Evolutionary conservation across 768 basidiomycete species (phyloP).

Genomic region (Termitomyces sp.): DNA sequence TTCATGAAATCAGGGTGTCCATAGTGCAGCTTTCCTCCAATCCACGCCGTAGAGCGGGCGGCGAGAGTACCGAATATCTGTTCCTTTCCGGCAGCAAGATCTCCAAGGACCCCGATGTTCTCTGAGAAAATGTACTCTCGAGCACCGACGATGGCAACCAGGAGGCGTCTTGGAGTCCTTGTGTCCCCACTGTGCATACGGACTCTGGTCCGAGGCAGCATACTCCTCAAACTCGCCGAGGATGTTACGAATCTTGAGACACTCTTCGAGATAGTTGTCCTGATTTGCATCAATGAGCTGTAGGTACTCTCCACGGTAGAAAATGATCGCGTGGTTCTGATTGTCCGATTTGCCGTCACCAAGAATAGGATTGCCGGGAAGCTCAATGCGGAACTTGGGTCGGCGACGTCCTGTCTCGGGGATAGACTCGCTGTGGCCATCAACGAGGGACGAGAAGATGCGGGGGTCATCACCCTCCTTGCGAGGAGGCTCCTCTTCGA

Average conservation of each 20-base stretch:
- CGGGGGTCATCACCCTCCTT: slow-evolving; percentile 95
- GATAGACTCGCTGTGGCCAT: slow-evolving; percentile 95
- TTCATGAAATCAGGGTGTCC: slow-evolving; percentile 99
- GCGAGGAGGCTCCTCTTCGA: slow-evolving; percentile 91
- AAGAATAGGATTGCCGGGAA: slow-evolving; percentile 98
- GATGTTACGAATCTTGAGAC: slow-evolving; percentile 98
- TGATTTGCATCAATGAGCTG: slow-evolving; percentile 99
- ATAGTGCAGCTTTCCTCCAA: slow-evolving; percentile 98
- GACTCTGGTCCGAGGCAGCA: slow-evolving; percentile 77
- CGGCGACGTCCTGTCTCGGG: slow-evolving; percentile 83
- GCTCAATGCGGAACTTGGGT: slow-evolving; percentile 97
- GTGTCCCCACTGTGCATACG: slow-evolving; percentile 87
- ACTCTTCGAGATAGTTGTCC: slow-evolving; percentile 99
- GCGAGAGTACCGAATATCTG: slow-evolving; percentile 98
- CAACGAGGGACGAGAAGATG: slow-evolving; percentile 94
- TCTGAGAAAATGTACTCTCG: slow-evolving; percentile 99
- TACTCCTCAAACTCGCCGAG: slow-evolving; percentile 98
- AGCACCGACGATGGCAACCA: slow-evolving; percentile 96
- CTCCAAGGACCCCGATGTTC: slow-evolving; percentile 98
- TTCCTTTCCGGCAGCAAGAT: slow-evolving; percentile 98
- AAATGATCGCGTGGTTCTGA: slow-evolving; percentile 99
- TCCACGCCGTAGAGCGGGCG: slow-evolving; percentile 93
- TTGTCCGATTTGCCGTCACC: slow-evolving; percentile 99
- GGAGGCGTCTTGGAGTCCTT: slow-evolving; percentile 87
- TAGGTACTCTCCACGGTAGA: slow-evolving; percentile 98